Percentiles rank a stretch among this genome's conserved stretches.
Evolutionary conservation across 192 early-diverging fungal species (phyloP).

Genomic region (Entomortierella beljakovae): DNA sequence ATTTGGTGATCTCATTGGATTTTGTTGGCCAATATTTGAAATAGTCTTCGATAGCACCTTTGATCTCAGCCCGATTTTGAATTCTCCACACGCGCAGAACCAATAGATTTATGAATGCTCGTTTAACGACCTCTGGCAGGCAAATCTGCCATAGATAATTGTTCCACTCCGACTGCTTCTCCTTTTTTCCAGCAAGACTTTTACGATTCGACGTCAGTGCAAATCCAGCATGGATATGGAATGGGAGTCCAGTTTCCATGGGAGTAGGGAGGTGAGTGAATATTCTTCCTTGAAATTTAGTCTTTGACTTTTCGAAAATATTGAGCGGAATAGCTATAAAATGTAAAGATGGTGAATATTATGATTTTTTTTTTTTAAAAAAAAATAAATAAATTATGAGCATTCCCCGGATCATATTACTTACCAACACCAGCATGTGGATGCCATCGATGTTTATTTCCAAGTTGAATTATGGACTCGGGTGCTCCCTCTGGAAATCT

Average conservation of each 20-base stretch:
- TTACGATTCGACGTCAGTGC: constrained; percentile 43
- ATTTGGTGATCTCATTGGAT: not conserved
- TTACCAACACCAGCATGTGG: too few relatives aligned
- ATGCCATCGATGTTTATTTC: too few relatives aligned
- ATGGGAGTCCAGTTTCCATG: constrained; percentile 30
- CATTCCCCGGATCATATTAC: too few relatives aligned
- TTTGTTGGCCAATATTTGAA: constrained; percentile 11
- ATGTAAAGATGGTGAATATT: not conserved
- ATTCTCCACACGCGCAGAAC: not conserved
- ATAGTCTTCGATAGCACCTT: not conserved
- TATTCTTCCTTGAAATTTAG: constrained; percentile 13
- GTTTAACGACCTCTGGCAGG: not conserved
- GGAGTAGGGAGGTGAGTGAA: constrained; percentile 51
- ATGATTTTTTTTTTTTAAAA: not conserved
- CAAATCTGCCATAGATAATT: not conserved
- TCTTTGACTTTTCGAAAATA: not conserved
- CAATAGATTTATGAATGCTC: not conserved
- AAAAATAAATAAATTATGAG: too few relatives aligned
- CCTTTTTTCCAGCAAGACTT: constrained; percentile 14
- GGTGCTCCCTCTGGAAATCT: too few relatives aligned
- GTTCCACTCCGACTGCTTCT: constrained; percentile 9
- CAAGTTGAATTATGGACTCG: too few relatives aligned
- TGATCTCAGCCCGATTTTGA: not conserved
- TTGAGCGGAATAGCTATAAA: not conserved
- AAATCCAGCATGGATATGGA: constrained; percentile 55